Evolutionary conservation across 805 yeast species (phyloP).

Genomic region (Yarrowia alimentaria): DNA sequence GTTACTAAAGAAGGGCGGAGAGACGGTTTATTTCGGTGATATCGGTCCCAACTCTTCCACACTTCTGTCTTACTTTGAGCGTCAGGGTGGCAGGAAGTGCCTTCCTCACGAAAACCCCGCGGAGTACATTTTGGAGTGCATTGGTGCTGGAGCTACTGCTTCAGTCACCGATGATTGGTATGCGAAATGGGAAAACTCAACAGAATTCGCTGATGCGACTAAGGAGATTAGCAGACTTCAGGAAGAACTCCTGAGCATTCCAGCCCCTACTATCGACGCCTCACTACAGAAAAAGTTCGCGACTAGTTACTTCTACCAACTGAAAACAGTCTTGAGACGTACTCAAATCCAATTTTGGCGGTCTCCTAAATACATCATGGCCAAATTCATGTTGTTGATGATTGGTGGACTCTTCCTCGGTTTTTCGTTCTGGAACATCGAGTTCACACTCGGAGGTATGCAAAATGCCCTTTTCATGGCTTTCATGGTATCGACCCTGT

Average conservation of each 20-base stretch:
- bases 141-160: conserved; percentile 82
- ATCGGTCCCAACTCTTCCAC: conserved; percentile 62
- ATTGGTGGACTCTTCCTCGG: conserved; percentile 65
- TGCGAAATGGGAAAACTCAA: conserved; percentile 57
- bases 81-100: conserved; percentile 69
- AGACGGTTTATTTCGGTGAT: conserved; percentile 79
- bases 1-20: conserved; percentile 71
- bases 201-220: conserved; percentile 42
- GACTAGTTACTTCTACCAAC: conserved; percentile 49
- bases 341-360: conserved; percentile 53
- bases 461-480: conserved; percentile 59
- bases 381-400: conserved; percentile 54
- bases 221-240: conserved; percentile 41
- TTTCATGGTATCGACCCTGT: conserved; percentile 56
- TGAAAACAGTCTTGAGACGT: conserved; percentile 45
- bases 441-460: conserved; percentile 51
- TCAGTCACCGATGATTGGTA: conserved; percentile 57
- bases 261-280: conserved; percentile 35
- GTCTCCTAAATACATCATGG: conserved; percentile 58
- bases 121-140: conserved; percentile 68
- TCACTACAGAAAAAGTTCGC: conserved; percentile 42
- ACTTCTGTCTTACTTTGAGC: conserved; percentile 65
- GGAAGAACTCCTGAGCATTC: conserved; percentile 36
- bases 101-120: conserved; percentile 65
- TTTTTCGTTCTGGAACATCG: conserved; percentile 64